Percentiles rank a stretch among this genome's conserved stretches.
Evolutionary conservation across 345 rosid genomes (phyloP).

Genomic region (Corymbia maculata): DNA sequence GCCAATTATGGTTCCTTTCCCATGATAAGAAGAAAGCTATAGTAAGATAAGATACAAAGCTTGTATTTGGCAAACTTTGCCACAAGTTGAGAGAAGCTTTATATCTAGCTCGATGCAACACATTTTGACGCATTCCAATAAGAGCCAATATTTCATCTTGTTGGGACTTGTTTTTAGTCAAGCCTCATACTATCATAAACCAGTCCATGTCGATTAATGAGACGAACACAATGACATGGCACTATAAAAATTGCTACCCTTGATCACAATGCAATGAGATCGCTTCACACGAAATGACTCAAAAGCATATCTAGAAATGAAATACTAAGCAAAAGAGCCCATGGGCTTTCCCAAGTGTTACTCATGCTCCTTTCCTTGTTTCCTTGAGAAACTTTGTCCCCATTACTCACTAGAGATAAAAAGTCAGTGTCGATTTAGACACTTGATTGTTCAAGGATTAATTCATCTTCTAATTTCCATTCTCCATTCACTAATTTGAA

Average conservation of each 20-base stretch:
- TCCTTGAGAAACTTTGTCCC: neutral
- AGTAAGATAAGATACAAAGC: too few species aligned
- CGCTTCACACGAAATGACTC: neutral
- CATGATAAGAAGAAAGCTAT: too few species aligned
- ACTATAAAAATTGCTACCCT: neutral
- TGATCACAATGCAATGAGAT: neutral
- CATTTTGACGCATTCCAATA: neutral
- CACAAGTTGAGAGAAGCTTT: neutral
- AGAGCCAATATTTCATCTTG: neutral
- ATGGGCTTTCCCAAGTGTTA: neutral
- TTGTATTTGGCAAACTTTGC: too few species aligned
- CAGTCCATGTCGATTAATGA: neutral
- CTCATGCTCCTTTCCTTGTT: neutral
- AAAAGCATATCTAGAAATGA: neutral
- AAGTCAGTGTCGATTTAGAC: neutral
- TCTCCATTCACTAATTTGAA: neutral
- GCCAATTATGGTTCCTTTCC: too few species aligned
- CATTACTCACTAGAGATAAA: neutral
- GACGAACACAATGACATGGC: neutral
- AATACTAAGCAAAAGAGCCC: neutral
- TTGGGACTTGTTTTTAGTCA: neutral
- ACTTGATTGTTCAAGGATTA: neutral
- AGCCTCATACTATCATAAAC: neutral
- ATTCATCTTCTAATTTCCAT: too few species aligned
- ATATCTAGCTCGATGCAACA: fast-evolving